Evolutionary conservation across 805 yeast genomes (phyloP), one percentile per base, ranked within the genome.

Genomic region (Ogataea minuta): DNA sequence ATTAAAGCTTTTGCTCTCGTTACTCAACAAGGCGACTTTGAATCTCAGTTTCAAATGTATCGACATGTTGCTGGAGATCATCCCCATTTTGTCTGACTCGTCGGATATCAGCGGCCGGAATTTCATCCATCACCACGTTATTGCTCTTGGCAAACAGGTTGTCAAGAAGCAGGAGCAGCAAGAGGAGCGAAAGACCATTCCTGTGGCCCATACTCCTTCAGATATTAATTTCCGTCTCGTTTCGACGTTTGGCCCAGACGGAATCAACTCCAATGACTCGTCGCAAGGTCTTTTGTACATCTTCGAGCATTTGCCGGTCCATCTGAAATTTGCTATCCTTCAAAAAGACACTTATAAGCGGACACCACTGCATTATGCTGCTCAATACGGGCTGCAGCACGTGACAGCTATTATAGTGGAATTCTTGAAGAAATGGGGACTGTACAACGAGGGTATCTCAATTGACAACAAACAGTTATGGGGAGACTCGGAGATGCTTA

Each of bases 321-420:
- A 71, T 46, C 65, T 77, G 44, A 72, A 80, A 44, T 64, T 71
- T 16, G 71, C 74, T 2, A 66, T 90, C 15, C 63, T 81, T 32
- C 81, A 83, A 36, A 76, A 74, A 30, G 98, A 90, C 59, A 79
- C 76, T 43, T 85, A 87, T 56, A 71, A 71, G 45, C 73, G 96
- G 44, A 84, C 96, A 0, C 95, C 97, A 0, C 66, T 91, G 39
- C 97, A 91, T 63, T 90, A 90, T 59, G 81, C 95, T 13, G 81
- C 93, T 2, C 93, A 87, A 52, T 88, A 80, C 59, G 97, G 97
- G 0, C 68, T 90, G 40, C 77, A 74, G 41, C 77, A 75, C 36
- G 77, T 82, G 25, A 70, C 87, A 2, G 64, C 66, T 10, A 68
- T 78, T 17, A 68, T 90, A 23, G 64, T 89, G 11, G 69, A 70